Evolutionary conservation across 164 flowering plant species (phyloP).

Genomic region (Macadamia tetraphylla): DNA sequence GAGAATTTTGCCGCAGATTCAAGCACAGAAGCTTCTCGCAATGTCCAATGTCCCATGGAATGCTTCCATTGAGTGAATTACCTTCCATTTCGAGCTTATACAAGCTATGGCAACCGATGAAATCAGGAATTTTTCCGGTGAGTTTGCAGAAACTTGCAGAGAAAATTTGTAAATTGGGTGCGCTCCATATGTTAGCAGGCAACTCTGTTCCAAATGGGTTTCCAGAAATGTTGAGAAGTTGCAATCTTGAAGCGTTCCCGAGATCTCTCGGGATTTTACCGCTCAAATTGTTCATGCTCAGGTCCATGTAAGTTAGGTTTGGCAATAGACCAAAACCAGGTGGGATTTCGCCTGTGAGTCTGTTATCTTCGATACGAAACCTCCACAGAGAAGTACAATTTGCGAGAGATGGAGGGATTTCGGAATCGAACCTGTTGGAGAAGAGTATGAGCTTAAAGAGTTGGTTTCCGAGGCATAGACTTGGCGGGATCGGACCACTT

Average conservation of each 20-base stretch:
- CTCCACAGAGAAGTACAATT: slow-evolving; percentile 60
- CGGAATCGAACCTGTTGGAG: slow-evolving; percentile 46
- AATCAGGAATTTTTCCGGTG: slow-evolving; percentile 61
- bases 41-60: slow-evolving; percentile 75
- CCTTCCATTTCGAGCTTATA: slow-evolving; percentile 70
- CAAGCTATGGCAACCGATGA: slow-evolving; percentile 53
- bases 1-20: slow-evolving; percentile 46
- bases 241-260: slow-evolving; percentile 35
- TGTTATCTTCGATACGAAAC: slow-evolving; percentile 55
- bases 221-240: slow-evolving; percentile 55
- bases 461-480: slow-evolving; percentile 56
- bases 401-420: slow-evolving; percentile 43
- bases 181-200: slow-evolving; percentile 63
- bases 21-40: slow-evolving; percentile 67
- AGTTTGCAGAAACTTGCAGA: slow-evolving; percentile 47
- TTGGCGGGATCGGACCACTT: slow-evolving; percentile 66
- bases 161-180: slow-evolving; percentile 60
- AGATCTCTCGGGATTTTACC: slow-evolving; percentile 70
- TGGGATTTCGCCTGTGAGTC: slow-evolving; percentile 65
- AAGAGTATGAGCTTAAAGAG: slow-evolving; percentile 63
- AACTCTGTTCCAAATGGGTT: slow-evolving; percentile 37
- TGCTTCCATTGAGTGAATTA: slow-evolving; percentile 52
- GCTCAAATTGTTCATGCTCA: slow-evolving; percentile 57
- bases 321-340: slow-evolving; percentile 51
- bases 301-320: slow-evolving; percentile 58